Evolutionary conservation across 1,284 basidiomycete genomes (phyloP), one percentile per base, ranked within the genome.

Genomic region (Waitea zeae): DNA sequence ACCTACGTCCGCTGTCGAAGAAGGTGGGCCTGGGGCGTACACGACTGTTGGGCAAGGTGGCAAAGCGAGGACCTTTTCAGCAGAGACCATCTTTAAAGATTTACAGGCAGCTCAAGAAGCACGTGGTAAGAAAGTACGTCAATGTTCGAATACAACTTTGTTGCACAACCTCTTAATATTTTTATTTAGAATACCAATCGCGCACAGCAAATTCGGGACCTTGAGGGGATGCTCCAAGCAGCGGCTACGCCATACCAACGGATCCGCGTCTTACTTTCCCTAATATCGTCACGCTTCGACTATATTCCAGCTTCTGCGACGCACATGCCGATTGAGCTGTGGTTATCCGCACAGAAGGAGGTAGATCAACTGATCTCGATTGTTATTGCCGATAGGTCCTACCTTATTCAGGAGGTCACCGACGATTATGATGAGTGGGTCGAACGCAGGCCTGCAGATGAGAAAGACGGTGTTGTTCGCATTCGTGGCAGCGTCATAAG

Each of bases 271-370:
- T 75, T 98, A 24, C 71, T 99, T 36, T 84, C 89, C 31, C 70
- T 98, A 35, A 72, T 98, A 46, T 89, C 93, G 3, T 86, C 90
- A 6, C 84, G 92, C 34, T 95, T 98, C 56, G 95, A 99, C 61
- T 98, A 92, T 61, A 93, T 90, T 54, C 77, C 87, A 1, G 83
- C 92, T 15, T 67, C 84, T 29, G 67, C 82, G 6, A 73, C 75
- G 2, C 76, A 84, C 49, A 93, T 99, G 80, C 89, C 95, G 11
- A 64, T 81, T 43, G 92, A 97, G 30, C 69, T 89, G 33, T 98
- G 95, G 95, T 57, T 80, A 5, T 63, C 76, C 20, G 88, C 92
- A 6, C 81, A 90, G 51, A 64, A 67, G 35, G 90, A 96, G 59
- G 77, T 95, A 37, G 88, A 95, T 54, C 71, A 80, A 48, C 71